Conservation (phyloP, 331 rosid species). For the Cydonia oblonga region DNA sequence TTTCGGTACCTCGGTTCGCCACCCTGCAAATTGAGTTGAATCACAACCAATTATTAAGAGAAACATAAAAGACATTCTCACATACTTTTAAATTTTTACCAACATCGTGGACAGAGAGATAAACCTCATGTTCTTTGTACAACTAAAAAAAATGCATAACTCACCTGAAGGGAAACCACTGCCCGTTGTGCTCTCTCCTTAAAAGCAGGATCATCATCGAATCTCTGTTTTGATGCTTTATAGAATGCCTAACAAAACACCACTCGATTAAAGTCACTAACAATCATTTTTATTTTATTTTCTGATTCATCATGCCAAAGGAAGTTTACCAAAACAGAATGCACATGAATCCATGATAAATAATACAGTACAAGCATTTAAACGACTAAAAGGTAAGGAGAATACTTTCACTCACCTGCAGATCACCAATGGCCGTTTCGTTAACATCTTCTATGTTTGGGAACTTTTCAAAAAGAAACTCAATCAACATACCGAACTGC, state of each 20-base stretch:
- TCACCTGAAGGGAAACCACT: conserved; percentile 82
- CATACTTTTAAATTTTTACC: background rate
- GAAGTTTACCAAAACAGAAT: background rate
- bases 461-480: conserved; percentile 72
- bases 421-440: conserved; percentile 74
- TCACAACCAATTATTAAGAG: conserved; percentile 1
- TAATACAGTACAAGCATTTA: background rate
- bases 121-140: background rate
- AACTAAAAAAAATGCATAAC: background rate
- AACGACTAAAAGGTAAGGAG: background rate
- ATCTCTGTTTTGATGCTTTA: conserved; percentile 78
- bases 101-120: background rate
- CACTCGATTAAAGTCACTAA: conserved; percentile 10
- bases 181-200: conserved; percentile 85
- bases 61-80: background rate
- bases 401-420: conserved; percentile 50
- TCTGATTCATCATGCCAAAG: background rate
- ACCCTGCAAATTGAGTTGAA: conserved; percentile 40
- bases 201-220: conserved; percentile 71
- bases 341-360: background rate
- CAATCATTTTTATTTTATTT: background rate
- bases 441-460: conserved; percentile 43
- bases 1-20: conserved; percentile 57
- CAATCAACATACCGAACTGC: conserved; percentile 95
- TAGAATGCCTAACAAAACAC: conserved; percentile 50